Base-by-base conservation (phyloP, 2,329 filamentous ascomycete species). In the Sporothrix variecibatus region DNA sequence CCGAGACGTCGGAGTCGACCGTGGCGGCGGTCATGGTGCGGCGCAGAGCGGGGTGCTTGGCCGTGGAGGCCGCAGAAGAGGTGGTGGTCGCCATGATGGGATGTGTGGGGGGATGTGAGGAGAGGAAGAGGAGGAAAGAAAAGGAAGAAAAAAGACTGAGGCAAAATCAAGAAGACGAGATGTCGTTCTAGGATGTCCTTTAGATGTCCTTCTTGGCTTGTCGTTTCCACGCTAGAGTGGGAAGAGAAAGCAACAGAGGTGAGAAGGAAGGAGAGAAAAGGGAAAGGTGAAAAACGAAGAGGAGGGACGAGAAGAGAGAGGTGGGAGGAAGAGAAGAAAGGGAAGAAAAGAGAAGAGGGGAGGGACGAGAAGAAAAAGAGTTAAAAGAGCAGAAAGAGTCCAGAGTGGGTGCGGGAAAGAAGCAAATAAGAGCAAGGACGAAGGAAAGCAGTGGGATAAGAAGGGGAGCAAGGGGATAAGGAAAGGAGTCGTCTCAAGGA, bases 21-120 rank as follows among this genome's bases (percentile, higher is more conserved):
- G 82, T 82, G 72, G 79, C 81, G 15, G 83, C 80, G 23, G 85
- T 86, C 76, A 83, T 79, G 72, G 86, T 86, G 74, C 87, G 85
- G 78, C 86, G 85, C 72, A 87, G 82, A 72, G 83, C 82, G 68
- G 84, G 83, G 79, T 84, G 82, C 78, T 81, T 84, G 78, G 82
- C 82, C 34, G 73, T 58, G 15, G 60, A 51, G 49, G 70, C 62
- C 68, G 80, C 82, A 82, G 74, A 84, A 80, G 76, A 83, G 77
- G 79, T 77, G 75, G 83, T 79, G 74, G 86, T 81, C 78, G 87
- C 83, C 87, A 89, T 89, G 62, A 31, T 71, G 40, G 34, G 34
- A 3, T 34, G 34, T 53, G 31, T 23, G 23, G 23, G 46, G 69
- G 26, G 28, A 20, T 43, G 20, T 31, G 31, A 34, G 23, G 23